These are phyloP conservation scores for Amanita exitialis DNA, from an alignment of 768 basidiomycete genomes.

Conservation along the genomic window DNA sequence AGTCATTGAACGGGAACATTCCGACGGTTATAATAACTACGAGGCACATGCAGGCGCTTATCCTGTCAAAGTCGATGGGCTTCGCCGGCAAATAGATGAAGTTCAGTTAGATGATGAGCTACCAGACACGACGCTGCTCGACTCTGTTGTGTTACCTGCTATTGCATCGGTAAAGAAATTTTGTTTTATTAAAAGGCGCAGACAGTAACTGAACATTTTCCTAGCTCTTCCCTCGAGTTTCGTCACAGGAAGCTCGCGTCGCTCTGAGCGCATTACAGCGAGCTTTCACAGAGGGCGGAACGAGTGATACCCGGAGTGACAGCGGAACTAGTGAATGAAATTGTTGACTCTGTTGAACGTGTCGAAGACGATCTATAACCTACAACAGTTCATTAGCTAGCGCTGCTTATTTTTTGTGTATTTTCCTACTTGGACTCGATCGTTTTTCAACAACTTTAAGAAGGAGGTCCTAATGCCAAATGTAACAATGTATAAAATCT, in stretches of 20 bases:
- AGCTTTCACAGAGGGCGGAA: constrained; percentile 93
- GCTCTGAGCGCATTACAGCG: constrained; percentile 80
- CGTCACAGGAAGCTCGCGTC: constrained; percentile 84
- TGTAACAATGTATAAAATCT: background rate
- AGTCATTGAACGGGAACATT: constrained; percentile 33
- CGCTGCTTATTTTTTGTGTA: background rate
- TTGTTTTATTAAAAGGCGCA: background rate
- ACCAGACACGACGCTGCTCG: constrained; percentile 86
- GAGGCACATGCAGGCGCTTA: constrained; percentile 45
- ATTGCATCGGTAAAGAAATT: constrained; percentile 70
- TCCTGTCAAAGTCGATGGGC: constrained; percentile 29
- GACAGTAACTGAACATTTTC: background rate
- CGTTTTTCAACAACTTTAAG: background rate
- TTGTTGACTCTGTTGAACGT: constrained; percentile 86
- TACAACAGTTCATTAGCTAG: background rate
- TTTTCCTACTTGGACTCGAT: background rate
- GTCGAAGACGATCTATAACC: constrained; percentile 66
- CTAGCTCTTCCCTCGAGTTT: constrained; percentile 86
- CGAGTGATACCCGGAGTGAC: constrained; percentile 92
- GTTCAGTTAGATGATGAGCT: constrained; percentile 44
- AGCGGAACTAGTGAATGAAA: constrained; percentile 87
- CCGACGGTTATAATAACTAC: constrained; percentile 61
- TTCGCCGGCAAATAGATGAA: constrained; percentile 38
- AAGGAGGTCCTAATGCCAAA: background rate
- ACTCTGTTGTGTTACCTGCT: constrained; percentile 93